These are phyloP conservation scores for Aspergillus calidoustus DNA, from an alignment of 2,329 filamentous ascomycete species.

Conservation along the genomic window DNA sequence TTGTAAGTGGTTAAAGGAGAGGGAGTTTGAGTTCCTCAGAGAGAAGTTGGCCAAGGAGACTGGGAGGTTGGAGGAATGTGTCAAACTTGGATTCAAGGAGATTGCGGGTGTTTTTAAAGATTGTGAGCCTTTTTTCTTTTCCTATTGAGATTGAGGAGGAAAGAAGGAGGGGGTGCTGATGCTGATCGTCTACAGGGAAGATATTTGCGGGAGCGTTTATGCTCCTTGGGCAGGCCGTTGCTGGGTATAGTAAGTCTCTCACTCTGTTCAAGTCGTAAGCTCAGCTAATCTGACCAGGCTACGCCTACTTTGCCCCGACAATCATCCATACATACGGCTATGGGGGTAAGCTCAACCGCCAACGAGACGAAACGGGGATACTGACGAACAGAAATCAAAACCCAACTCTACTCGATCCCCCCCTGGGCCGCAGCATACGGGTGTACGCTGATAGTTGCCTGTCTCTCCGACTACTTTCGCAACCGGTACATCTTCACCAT, in stretches of 20 bases:
- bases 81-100: slow-evolving; percentile 63
- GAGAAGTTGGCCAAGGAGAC: slow-evolving; percentile 70
- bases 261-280: no score
- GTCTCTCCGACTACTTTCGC: slow-evolving; percentile 69
- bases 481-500: slow-evolving; percentile 78
- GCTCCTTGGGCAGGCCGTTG: slow-evolving; percentile 79
- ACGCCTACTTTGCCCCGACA: slow-evolving; percentile 75
- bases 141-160: no score
- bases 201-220: slow-evolving; percentile 75
- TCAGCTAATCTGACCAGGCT: slow-evolving; percentile 43
- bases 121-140: slow-evolving; percentile 41
- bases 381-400: slow-evolving; percentile 46
- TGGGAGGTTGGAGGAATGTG: slow-evolving; percentile 66
- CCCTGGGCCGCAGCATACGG: slow-evolving; percentile 74
- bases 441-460: slow-evolving; percentile 76
- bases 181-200: slow-evolving; percentile 50
- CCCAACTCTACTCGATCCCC: slow-evolving; percentile 56
- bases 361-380: background rate
- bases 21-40: slow-evolving; percentile 69
- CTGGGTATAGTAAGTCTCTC: slow-evolving; percentile 62
- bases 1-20: slow-evolving; percentile 67
- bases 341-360: slow-evolving; percentile 34
- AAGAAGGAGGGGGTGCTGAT: no score
- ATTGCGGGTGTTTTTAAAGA: slow-evolving; percentile 71
- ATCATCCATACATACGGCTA: slow-evolving; percentile 73